A percentile compares a stretch with the other conserved stretches of the same genome.
Evolutionary conservation across 805 yeast species (phyloP).

Genomic region (Sugiyamaella americana): DNA sequence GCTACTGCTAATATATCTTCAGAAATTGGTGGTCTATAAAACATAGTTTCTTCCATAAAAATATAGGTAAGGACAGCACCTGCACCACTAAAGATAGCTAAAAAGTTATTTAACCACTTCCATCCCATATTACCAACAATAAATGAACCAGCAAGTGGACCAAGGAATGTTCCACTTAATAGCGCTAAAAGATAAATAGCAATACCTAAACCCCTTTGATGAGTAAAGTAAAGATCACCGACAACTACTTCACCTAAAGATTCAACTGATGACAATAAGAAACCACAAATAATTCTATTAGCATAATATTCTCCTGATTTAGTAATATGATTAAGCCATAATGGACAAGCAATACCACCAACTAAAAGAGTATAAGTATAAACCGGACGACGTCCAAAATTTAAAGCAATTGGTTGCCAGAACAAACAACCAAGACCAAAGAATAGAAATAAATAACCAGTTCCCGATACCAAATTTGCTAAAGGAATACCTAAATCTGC

Average conservation of each 20-base stretch:
- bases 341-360: constrained; percentile 8
- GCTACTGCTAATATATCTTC: constrained; percentile 2
- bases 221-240: constrained; percentile 47
- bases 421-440: constrained; percentile 27
- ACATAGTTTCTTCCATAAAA: constrained; percentile 10
- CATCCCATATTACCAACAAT: constrained; percentile 8
- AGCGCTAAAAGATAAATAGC: constrained; percentile 49
- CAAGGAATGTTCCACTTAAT: constrained; percentile 48
- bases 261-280: constrained; percentile 36
- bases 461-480: constrained; percentile 6
- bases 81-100: constrained; percentile 6
- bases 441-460: constrained; percentile 6
- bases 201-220: constrained; percentile 45
- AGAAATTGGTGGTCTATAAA: constrained; percentile 3
- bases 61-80: constrained; percentile 3
- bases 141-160: constrained; percentile 47
- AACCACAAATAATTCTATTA: constrained; percentile 7
- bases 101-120: constrained; percentile 8
- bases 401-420: constrained; percentile 37
- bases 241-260: constrained; percentile 46
- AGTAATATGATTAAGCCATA: constrained; percentile 6
- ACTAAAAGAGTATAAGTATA: constrained; percentile 23
- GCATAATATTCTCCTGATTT: constrained; percentile 8
- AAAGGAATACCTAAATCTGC: constrained; percentile 1
- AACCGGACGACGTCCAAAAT: constrained; percentile 36